Conservation (phyloP, 768 basidiomycete species). For the Thelephora ganbajun region DNA sequence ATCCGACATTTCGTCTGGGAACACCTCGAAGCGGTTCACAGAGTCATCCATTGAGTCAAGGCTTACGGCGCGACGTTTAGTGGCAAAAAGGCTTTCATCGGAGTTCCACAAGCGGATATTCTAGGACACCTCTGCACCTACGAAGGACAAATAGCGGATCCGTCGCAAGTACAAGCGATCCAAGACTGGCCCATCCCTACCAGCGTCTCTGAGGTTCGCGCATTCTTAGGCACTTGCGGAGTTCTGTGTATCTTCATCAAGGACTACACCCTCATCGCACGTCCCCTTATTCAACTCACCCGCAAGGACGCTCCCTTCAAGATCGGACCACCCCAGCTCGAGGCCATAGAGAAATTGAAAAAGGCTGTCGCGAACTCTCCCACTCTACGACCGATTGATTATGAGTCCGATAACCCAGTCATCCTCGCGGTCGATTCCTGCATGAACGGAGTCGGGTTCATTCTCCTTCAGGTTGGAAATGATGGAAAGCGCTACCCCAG, state of each 20-base stretch:
- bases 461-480: slow-evolving; percentile 11
- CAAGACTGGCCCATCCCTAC: slow-evolving; percentile 11
- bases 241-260: slow-evolving; percentile 10
- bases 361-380: neutral
- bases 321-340: slow-evolving; percentile 4
- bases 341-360: slow-evolving; percentile 8
- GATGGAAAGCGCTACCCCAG: slow-evolving; percentile 13
- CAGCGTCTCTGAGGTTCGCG: slow-evolving; percentile 12
- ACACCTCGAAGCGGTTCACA: slow-evolving; percentile 21
- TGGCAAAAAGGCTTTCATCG: slow-evolving; percentile 1
- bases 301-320: slow-evolving; percentile 10
- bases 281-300: slow-evolving; percentile 10
- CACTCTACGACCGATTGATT: slow-evolving; percentile 5
- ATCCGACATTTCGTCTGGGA: slow-evolving; percentile 23
- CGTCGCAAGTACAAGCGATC: slow-evolving; percentile 13
- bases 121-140: slow-evolving; percentile 26
- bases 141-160: slow-evolving; percentile 18
- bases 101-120: slow-evolving; percentile 13
- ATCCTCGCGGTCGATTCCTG: slow-evolving; percentile 10
- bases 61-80: slow-evolving; percentile 13
- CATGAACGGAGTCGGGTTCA: slow-evolving; percentile 9
- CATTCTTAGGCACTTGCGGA: slow-evolving; percentile 13
- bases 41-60: slow-evolving; percentile 19
- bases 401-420: slow-evolving; percentile 2
- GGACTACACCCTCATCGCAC: slow-evolving; percentile 8